phyloP scores from a whole-genome alignment of 148 eudicot species.

The Rhododendron ovatum region DNA sequence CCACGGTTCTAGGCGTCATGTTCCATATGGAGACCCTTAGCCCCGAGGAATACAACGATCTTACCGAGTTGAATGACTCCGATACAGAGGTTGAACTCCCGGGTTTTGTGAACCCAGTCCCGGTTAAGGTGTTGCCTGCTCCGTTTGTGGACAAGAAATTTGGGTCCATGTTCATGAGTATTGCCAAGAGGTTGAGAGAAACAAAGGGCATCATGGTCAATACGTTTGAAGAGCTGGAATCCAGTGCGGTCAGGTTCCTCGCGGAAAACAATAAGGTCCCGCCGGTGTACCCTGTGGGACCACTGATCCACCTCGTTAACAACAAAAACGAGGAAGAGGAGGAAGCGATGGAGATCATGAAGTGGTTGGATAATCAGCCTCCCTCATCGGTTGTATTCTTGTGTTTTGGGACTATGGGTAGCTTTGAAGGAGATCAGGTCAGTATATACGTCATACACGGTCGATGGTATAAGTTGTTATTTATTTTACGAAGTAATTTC shows the following conservation, averaged over 20 bases:
- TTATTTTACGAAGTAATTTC: too few species aligned
- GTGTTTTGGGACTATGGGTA: conserved; percentile 43
- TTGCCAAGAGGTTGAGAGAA: conserved; percentile 6
- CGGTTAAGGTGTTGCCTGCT: conserved; percentile 20
- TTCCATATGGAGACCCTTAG: conserved; percentile 17
- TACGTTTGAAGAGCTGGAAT: conserved; percentile 31
- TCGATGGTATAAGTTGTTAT: too few species aligned
- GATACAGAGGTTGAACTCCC: conserved; percentile 16
- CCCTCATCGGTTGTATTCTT: conserved; percentile 32
- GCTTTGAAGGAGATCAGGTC: conserved; percentile 26
- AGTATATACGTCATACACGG: not conserved
- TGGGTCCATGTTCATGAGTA: not conserved
- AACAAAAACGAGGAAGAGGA: not conserved
- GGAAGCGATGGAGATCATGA: not conserved
- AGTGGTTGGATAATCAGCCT: conserved; percentile 39
- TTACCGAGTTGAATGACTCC: conserved; percentile 15
- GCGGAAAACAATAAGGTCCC: not conserved
- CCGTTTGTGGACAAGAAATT: not conserved
- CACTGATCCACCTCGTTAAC: conserved; percentile 13
- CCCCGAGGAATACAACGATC: conserved; percentile 9
- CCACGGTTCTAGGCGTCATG: conserved; percentile 12
- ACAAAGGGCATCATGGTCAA: conserved; percentile 35
- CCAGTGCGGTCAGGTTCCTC: not conserved
- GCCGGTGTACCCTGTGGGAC: conserved; percentile 31
- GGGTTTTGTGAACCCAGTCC: conserved; percentile 24